Base-by-base conservation (phyloP, 257 asterid species). In the Salvia miltiorrhiza region DNA sequence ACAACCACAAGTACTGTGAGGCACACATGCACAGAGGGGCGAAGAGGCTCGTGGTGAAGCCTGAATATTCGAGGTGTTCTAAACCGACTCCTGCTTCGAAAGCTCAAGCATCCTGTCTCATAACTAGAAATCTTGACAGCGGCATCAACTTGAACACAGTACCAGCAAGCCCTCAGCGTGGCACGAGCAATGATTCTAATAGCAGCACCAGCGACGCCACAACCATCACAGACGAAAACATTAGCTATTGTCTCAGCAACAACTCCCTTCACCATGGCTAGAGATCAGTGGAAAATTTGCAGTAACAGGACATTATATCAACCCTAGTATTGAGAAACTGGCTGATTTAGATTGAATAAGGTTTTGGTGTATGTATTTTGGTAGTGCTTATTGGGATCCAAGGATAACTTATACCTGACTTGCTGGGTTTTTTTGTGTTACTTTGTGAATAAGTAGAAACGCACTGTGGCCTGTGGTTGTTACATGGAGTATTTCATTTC, bases 1-100 rank as follows among this genome's bases (percentile, higher is more conserved):
- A 74, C 13, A 53, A 50, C 17, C 88, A 82, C 65, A 85, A 82
- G 77, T 87, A 80, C 54, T 90, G 96, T 19, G 80, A 82, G 67
- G 61, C 56, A 2, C 95, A 90, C 85, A 61, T 87, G 84, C 86
- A 84, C 78, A 81, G 96, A 73, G 95, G 95, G 65, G 78, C 81
- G 20, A 85, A 85, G 65, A 79, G 65, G 71, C 54, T 59, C 5
- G 35, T 14, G 1, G 14, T 28, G 26, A 77, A 53, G 23, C 66
- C 87, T 8, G 80, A 68, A 32, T 62, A 54, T 56, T 59, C 41
- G 7, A 41, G 50, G 35, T 16, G 13, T 19, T 70, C 67, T 3
- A 69, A 58, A 4, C 48, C 41, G 11, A 62, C 63, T 19, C 47
- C 73, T 45, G 26, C 69, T 5, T 11, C 12, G 12, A 37, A 12